Percentiles rank a stretch among this genome's conserved stretches.
phyloP scores from a whole-genome alignment of 1,284 basidiomycete genomes.

The Moesziomyces antarcticus region DNA sequence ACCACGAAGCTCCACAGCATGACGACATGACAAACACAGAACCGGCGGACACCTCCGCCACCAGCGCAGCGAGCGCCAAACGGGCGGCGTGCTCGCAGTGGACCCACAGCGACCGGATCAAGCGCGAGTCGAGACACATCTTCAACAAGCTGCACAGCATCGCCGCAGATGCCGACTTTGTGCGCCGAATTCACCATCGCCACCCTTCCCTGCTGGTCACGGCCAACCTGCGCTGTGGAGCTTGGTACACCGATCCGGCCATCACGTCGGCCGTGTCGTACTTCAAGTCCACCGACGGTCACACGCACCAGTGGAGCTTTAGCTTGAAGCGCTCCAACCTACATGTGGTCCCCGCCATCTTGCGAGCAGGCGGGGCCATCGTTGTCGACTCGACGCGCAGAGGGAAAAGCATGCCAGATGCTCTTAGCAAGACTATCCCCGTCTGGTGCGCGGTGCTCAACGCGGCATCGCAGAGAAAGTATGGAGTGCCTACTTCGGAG shows the following conservation, averaged over 20 bases:
- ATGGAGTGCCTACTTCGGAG: slow-evolving; percentile 60
- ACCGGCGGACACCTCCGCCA: neutral
- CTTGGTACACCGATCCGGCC: slow-evolving; percentile 87
- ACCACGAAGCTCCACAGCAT: slow-evolving; percentile 1
- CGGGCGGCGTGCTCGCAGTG: slow-evolving; percentile 14
- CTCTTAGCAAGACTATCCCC: slow-evolving; percentile 91
- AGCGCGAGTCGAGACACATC: slow-evolving; percentile 46
- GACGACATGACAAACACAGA: slow-evolving; percentile 18
- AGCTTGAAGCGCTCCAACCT: slow-evolving; percentile 77
- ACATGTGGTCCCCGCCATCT: slow-evolving; percentile 77
- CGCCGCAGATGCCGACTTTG: slow-evolving; percentile 22
- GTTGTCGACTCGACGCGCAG: slow-evolving; percentile 92
- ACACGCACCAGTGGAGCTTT: slow-evolving; percentile 73
- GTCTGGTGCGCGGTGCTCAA: slow-evolving; percentile 96
- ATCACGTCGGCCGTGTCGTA: slow-evolving; percentile 74
- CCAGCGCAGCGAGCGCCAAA: neutral
- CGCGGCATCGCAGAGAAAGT: slow-evolving; percentile 70
- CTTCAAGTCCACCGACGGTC: slow-evolving; percentile 98
- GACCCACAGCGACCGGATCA: slow-evolving; percentile 34
- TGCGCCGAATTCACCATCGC: slow-evolving; percentile 15
- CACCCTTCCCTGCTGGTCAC: slow-evolving; percentile 20
- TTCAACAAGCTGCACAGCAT: slow-evolving; percentile 45
- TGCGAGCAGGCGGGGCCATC: slow-evolving; percentile 79
- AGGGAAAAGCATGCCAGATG: slow-evolving; percentile 94
- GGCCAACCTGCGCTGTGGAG: slow-evolving; percentile 93